Evolutionary conservation across 2,329 filamentous ascomycete species (phyloP), one percentile per base, ranked within the genome.

Genomic region (Arthrobotrys sinensis): DNA sequence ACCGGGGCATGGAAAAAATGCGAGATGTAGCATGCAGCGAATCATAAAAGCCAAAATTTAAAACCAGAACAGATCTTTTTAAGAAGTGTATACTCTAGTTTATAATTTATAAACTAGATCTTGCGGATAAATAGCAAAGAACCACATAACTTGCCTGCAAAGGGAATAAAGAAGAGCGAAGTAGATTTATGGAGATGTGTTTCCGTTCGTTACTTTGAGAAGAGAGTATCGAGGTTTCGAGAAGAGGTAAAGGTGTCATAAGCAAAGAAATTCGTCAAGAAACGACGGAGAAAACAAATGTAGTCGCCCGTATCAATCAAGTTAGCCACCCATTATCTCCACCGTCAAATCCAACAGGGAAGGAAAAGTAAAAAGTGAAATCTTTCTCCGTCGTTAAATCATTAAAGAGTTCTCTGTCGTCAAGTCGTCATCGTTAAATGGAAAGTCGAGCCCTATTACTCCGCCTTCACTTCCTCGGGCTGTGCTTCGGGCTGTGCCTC

Each of bases 371-470:
- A 11, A 60, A 43, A 60, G 36, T 24, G 12, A 60, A n/a, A 43
- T 60, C 16, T 28, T 43, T 60, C 34, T 40, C 16, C 21, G 36
- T 60, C 55, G 55, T 60, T 28, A 28, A 28, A 60, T 36, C 50
- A 64, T 52, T 34, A 28, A 71, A 43, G 21, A 21, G 32, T n/a
- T 55, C 36, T 43, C 48, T 66, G 69, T 73, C 69, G 50, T 66
- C 45, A 60, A 55, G 36, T 53, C 46, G n/a, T 55, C 21, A n/a
- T 46, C 38, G 7, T 64, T 8, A 48, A 19, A 32, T 46, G 16
- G 24, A 55, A 28, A 43, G 36, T 8, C n/a, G 7, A 24, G 7
- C 32, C 28, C 6, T 32, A 11, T 45, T 68, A 68, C 12, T 57
- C 34, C 6, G 8, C 19, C 36, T 53, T 16, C 4, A 38, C 28